Evolutionary conservation across 2,329 filamentous ascomycete genomes (phyloP).

Genomic region (Stagonosporopsis rhizophila): DNA sequence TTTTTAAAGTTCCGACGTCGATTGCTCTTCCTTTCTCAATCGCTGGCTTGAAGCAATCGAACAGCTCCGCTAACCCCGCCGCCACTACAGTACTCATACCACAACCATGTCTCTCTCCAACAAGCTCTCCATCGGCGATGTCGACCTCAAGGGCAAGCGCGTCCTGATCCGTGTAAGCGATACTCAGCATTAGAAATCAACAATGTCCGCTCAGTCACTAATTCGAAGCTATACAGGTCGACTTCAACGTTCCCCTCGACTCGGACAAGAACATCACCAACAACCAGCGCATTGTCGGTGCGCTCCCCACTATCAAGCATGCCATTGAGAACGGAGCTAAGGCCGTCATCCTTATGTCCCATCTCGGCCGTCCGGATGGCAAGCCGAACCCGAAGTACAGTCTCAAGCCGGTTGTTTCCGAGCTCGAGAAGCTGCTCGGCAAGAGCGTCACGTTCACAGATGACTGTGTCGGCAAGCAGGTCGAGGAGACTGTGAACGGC

Average conservation of each 20-base stretch:
- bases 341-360: slow-evolving; percentile 95
- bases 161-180: slow-evolving; percentile 90
- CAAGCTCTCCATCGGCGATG: slow-evolving; percentile 96
- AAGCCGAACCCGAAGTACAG: slow-evolving; percentile 92
- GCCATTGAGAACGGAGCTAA: slow-evolving; percentile 89
- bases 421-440: slow-evolving; percentile 88
- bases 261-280: slow-evolving; percentile 94
- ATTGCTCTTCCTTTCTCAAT: background rate
- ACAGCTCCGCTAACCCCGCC: slow-evolving; percentile 24
- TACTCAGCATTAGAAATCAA: background rate
- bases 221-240: slow-evolving; percentile 69
- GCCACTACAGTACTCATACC: slow-evolving; percentile 25
- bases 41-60: background rate
- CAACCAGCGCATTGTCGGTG: slow-evolving; percentile 96
- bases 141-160: slow-evolving; percentile 97
- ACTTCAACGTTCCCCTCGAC: slow-evolving; percentile 99
- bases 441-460: slow-evolving; percentile 86
- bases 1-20: background rate
- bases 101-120: slow-evolving; percentile 89
- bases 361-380: slow-evolving; percentile 94
- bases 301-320: slow-evolving; percentile 93
- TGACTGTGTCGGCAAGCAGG: slow-evolving; percentile 88
- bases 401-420: slow-evolving; percentile 86
- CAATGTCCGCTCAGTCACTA: slow-evolving; percentile 14
- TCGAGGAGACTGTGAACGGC: slow-evolving; percentile 87